Conservation (phyloP, 306 rosid species). For the Dicorynia guianensis region DNA sequence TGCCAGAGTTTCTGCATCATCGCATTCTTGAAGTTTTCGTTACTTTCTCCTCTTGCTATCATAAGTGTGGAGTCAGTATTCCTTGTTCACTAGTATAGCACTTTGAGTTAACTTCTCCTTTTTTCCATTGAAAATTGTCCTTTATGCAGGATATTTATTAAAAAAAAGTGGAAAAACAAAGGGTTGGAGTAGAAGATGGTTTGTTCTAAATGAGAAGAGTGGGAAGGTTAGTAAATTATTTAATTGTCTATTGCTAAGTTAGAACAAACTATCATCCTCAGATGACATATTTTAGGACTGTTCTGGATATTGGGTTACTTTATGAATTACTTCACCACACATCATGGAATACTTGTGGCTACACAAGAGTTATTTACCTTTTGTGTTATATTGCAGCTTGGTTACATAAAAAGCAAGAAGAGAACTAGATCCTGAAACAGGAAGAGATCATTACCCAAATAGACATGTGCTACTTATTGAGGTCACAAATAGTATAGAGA, state of each 20-base stretch:
- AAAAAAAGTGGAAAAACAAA: conserved; percentile 61
- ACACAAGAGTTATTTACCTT: neutral
- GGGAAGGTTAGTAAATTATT: conserved; percentile 61
- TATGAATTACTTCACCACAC: conserved; percentile 15
- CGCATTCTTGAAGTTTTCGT: neutral
- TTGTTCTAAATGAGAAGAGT: conserved; percentile 63
- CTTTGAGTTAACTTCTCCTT: conserved; percentile 35
- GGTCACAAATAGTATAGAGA: too few species aligned
- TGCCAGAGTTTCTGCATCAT: conserved; percentile 7
- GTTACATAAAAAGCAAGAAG: conserved; percentile 71
- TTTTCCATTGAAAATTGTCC: neutral
- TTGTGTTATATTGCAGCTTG: conserved; percentile 50
- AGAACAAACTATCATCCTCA: neutral
- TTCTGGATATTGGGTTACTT: neutral
- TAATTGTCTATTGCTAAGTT: conserved; percentile 8
- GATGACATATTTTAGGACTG: neutral
- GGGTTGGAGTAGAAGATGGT: conserved; percentile 69
- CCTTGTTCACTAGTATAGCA: conserved; percentile 28
- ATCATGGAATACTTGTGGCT: conserved; percentile 23
- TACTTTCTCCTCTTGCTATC: conserved; percentile 4
- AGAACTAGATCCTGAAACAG: too few species aligned
- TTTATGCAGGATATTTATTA: conserved; percentile 59
- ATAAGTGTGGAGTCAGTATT: conserved; percentile 17
- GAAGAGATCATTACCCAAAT: too few species aligned
- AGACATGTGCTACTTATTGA: too few species aligned